Evolutionary conservation across 306 rosid species (phyloP), one percentile per base, ranked within the genome.

Genomic region (Delonix regia): DNA sequence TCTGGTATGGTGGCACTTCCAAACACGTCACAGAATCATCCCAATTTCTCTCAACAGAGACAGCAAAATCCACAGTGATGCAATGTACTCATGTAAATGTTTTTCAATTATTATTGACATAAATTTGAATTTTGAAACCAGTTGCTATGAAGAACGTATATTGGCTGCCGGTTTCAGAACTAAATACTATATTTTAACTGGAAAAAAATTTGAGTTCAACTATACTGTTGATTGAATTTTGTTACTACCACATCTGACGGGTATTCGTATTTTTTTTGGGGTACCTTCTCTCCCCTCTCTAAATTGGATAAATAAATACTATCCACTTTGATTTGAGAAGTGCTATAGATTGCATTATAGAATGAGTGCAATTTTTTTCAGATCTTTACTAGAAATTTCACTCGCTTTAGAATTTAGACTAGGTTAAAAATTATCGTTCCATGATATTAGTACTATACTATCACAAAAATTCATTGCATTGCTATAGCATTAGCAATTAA

Each of bases 31-130:
- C 98, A 92, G 80, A 87, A 73, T 83, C 97, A 89, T 84, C 86
- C 97, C 60, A 94, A 87, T 89, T 94, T 89, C 81, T 66, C 86
- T 19, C 98, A 94, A 75, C 97, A 92, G 83, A 88, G 97, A 77
- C 98, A 94, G 80, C 98, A 91, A 83, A 94, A 92, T 83, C 97
- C 83, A 77, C 93, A 89, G 75, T 90, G 79, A 87, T 75, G 15
- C 70, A n/a, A 7, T 63, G 36, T 59, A 34, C 73, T 69, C 21
- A 34, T 60, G 64, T 48, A 69, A 39, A 76, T 76, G 61, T 28
- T 7, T 75, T 68, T 28, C 72, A 67, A 34, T 7, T 48, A 10
- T 27, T 55, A n/a, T 57, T 12, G 38, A 9, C 65, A 4, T 69
- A 10, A 19, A 38, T 61, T 36, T 24, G 6, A 63, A 80, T 64